phyloP scores from a whole-genome alignment of 2,329 filamentous ascomycete genomes.

The Pseudocercospora vitis region DNA sequence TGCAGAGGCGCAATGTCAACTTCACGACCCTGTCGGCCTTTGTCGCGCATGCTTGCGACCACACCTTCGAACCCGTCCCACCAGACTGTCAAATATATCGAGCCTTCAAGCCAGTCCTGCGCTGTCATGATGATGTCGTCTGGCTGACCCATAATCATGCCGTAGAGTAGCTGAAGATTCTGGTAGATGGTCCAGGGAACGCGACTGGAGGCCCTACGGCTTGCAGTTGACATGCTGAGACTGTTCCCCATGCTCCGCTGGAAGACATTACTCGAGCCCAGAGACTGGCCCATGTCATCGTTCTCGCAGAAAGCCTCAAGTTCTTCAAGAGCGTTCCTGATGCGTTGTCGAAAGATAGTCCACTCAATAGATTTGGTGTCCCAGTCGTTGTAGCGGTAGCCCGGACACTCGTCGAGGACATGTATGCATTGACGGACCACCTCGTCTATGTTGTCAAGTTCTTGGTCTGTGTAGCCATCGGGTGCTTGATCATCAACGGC shows the following conservation, averaged over 20 bases:
- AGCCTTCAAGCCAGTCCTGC: slow-evolving; percentile 91
- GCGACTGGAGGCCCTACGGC: slow-evolving; percentile 73
- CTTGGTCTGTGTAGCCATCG: slow-evolving; percentile 70
- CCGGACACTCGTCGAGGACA: slow-evolving; percentile 72
- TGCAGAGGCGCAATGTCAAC: slow-evolving; percentile 58
- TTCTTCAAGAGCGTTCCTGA: slow-evolving; percentile 60
- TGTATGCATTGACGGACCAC: slow-evolving; percentile 65
- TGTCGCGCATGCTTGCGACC: slow-evolving; percentile 44
- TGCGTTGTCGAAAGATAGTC: slow-evolving; percentile 76
- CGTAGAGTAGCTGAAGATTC: slow-evolving; percentile 76
- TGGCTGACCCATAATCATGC: slow-evolving; percentile 72
- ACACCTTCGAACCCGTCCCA: slow-evolving; percentile 77
- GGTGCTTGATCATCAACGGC: slow-evolving; percentile 59
- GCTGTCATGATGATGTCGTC: slow-evolving; percentile 73
- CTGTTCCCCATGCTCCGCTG: slow-evolving; percentile 33
- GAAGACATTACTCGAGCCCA: slow-evolving; percentile 39
- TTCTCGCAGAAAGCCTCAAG: slow-evolving; percentile 80
- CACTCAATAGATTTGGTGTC: slow-evolving; percentile 79
- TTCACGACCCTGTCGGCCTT: slow-evolving; percentile 38
- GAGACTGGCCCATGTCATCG: slow-evolving; percentile 50
- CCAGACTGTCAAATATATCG: slow-evolving; percentile 80
- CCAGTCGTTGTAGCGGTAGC: slow-evolving; percentile 68
- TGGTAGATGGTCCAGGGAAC: slow-evolving; percentile 91
- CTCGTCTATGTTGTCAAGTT: slow-evolving; percentile 71
- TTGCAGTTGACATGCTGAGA: slow-evolving; percentile 66